Conservation (phyloP, 2,329 filamentous ascomycete species). For the Colletotrichum sp. region DNA sequence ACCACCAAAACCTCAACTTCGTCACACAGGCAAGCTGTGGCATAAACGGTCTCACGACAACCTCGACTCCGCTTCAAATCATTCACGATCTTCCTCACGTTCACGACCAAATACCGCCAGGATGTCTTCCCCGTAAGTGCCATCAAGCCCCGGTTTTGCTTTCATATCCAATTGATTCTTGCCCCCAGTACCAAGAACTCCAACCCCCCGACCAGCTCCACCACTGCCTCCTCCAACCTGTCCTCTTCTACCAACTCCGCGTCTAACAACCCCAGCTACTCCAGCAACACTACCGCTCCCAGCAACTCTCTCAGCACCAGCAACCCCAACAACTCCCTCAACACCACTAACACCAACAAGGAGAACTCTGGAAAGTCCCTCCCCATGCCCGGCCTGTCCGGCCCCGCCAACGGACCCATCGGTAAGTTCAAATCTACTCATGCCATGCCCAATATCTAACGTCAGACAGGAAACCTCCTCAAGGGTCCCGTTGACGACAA, state of each 20-base stretch:
- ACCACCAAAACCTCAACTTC: conserved; percentile 33
- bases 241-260: conserved; percentile 9
- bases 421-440: too few relatives aligned
- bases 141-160: conserved; percentile 29
- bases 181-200: conserved; percentile 39
- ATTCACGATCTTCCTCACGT: conserved; percentile 39
- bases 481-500: conserved; percentile 63
- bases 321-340: conserved; percentile 5
- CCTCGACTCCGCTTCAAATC: neutral
- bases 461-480: conserved; percentile 57
- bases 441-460: too few relatives aligned
- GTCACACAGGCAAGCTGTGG: neutral
- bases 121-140: conserved; percentile 40
- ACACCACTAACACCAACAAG: conserved; percentile 17
- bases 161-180: conserved; percentile 32
- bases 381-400: conserved; percentile 47
- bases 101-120: conserved; percentile 28
- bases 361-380: conserved; percentile 47
- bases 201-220: conserved; percentile 23
- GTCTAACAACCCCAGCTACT: neutral
- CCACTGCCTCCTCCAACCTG: conserved; percentile 26
- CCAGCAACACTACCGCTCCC: conserved; percentile 1
- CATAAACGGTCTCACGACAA: neutral
- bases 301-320: neutral
- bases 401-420: conserved; percentile 33